phyloP scores from a whole-genome alignment of 495 filamentous ascomycete genomes.

The Aspergillus hancockii region DNA sequence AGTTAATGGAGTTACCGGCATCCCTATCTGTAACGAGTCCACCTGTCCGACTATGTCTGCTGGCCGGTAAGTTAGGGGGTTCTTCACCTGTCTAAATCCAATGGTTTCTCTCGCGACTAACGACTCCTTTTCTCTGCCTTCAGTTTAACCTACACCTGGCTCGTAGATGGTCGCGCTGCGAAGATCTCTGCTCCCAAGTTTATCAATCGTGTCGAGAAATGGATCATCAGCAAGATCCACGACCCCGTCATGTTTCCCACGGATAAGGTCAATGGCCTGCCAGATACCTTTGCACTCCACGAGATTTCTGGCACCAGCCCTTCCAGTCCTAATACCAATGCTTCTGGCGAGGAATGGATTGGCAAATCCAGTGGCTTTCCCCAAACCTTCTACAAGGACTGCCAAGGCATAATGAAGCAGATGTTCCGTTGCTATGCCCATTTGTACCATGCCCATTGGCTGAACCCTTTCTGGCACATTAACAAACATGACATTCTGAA shows the following conservation, averaged over 20 bases:
- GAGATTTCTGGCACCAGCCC: slow-evolving; percentile 59
- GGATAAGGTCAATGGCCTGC: slow-evolving; percentile 57
- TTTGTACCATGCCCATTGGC: slow-evolving; percentile 81
- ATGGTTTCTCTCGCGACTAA: slow-evolving; percentile 1
- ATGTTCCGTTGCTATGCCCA: slow-evolving; percentile 98
- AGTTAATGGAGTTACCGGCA: slow-evolving; percentile 67
- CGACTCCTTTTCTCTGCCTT: slow-evolving; percentile 1
- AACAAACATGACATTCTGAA: slow-evolving; percentile 85
- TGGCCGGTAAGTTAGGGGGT: slow-evolving; percentile 67
- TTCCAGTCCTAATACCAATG: slow-evolving; percentile 39
- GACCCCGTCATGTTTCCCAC: slow-evolving; percentile 86
- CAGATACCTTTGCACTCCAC: slow-evolving; percentile 60
- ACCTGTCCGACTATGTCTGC: slow-evolving; percentile 91
- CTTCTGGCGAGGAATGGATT: slow-evolving; percentile 68
- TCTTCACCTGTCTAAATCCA: slow-evolving; percentile 10
- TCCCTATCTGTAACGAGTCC: slow-evolving; percentile 75
- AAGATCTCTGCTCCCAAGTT: slow-evolving; percentile 82
- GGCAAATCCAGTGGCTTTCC: slow-evolving; percentile 89
- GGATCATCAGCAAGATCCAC: slow-evolving; percentile 89
- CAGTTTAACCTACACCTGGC: slow-evolving; percentile 92
- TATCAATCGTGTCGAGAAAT: slow-evolving; percentile 88
- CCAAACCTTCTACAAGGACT: slow-evolving; percentile 78
- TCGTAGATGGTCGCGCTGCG: slow-evolving; percentile 50
- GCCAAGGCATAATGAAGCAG: slow-evolving; percentile 89
- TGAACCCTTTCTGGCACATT: slow-evolving; percentile 81